Evolutionary conservation across 495 filamentous ascomycete species (phyloP), one percentile per base, ranked within the genome.

Genomic region (Podospora tetraspora): DNA sequence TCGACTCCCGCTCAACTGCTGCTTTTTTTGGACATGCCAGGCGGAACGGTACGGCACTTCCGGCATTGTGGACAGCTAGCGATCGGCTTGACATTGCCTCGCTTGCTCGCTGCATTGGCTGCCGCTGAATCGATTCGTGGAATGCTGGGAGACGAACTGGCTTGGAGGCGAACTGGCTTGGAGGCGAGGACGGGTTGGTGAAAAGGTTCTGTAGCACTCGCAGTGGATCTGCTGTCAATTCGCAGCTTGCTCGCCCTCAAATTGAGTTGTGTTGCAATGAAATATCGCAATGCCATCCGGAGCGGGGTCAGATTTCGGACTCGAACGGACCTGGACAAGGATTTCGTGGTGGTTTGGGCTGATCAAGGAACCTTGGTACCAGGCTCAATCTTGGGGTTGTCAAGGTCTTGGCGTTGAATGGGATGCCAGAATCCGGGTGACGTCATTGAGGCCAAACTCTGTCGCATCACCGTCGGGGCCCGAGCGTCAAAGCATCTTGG

Each of bases 401-500:
- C 1, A 0, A 22, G 2, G 24, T 29, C 24, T 24, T 29, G 22
- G 59, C 59, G 59, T 2, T 19, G 34, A 4, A 16, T 43, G 34
- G 13, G 13, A 19, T 3, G 1, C 0, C 4, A 16, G 13, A 30
- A 43, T 16, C 3, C 0, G 3, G 59, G 2, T 60, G 23, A 24
- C 59, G 59, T 60, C 23, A 24, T 13, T 60, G 59, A 60, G 23
- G 59, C 43, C 43, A 52, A n/a, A 52, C 43, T n/a, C 34, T 43
- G 34, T 52, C 16, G 19, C 43, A 52, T 52, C 43, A n/a, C 43
- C 16, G n/a, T n/a, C 1, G 5, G 3, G 43, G 43, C 16, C 43
- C 43, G 16, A 29, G 59, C 59, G 59, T 60, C 27, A 29, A 60
- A 60, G 29, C 59, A 60, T 7, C 59, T 60, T 60, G 59, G 59